Percentiles rank a stretch among this genome's conserved stretches.
phyloP scores from a whole-genome alignment of 225 moss, liverwort and hornwort species.

The Pseudoscleropodium purum region DNA sequence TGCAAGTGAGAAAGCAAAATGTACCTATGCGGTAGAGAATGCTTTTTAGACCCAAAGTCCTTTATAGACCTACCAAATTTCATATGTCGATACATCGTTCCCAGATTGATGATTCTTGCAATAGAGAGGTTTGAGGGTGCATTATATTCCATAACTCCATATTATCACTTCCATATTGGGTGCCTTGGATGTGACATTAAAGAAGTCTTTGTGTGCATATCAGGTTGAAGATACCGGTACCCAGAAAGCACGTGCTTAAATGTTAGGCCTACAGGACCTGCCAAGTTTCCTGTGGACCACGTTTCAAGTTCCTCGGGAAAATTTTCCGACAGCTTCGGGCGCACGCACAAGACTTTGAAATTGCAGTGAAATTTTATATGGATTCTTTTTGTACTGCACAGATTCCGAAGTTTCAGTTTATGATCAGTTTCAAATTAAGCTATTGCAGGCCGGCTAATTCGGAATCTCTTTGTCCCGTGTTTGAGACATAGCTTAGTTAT shows the following conservation, averaged over 20 bases:
- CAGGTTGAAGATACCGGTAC: background rate
- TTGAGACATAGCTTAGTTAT: background rate
- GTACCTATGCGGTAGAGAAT: accelerated
- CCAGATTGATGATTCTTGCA: background rate
- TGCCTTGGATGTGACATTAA: background rate
- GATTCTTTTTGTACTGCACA: background rate
- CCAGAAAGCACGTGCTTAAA: background rate
- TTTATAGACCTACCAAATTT: background rate
- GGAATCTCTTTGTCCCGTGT: background rate
- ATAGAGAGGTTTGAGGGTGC: background rate
- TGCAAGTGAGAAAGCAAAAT: too few relatives aligned
- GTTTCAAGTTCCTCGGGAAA: background rate
- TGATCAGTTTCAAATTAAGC: background rate
- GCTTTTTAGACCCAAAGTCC: background rate
- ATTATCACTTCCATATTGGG: background rate
- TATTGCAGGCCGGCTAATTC: background rate
- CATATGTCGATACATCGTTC: accelerated
- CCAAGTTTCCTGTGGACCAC: background rate
- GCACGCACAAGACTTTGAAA: background rate
- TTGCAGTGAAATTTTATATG: too few relatives aligned
- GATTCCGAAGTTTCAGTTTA: background rate
- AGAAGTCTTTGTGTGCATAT: background rate
- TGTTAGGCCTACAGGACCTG: background rate
- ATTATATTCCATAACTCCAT: background rate
- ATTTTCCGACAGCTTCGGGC: background rate